These are phyloP conservation scores for Rhododendron simsii DNA, from an alignment of 148 eudicot species.

Conservation along the genomic window DNA sequence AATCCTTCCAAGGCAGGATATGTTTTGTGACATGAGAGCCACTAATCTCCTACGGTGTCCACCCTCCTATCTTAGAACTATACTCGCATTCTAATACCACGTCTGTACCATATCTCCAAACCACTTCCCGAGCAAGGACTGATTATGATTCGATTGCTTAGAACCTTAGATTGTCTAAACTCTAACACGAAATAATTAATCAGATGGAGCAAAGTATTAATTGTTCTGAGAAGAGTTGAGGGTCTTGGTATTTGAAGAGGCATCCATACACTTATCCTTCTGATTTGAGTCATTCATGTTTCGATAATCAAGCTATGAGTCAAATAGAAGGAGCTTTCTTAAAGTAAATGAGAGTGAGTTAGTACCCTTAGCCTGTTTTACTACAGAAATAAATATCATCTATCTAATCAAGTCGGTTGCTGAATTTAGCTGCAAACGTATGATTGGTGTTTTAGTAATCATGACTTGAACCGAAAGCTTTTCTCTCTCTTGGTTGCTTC, in stretches of 20 bases:
- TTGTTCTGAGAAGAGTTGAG: background rate
- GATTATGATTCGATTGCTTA: background rate
- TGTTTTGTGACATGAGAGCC: background rate
- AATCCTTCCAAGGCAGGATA: background rate
- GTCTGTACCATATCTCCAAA: background rate
- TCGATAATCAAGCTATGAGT: background rate
- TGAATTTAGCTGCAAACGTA: background rate
- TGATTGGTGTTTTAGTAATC: background rate
- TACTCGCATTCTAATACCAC: background rate
- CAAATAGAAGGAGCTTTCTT: background rate
- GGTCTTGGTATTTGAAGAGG: background rate
- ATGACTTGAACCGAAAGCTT: background rate
- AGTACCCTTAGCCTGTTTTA: background rate
- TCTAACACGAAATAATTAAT: background rate
- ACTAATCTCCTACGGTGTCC: background rate
- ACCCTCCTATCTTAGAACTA: background rate
- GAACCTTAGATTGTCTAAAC: background rate
- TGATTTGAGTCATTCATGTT: background rate
- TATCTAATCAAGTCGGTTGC: background rate
- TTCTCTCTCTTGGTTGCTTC: background rate
- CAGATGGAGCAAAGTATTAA: background rate
- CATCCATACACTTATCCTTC: background rate
- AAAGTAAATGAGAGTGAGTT: background rate
- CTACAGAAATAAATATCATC: background rate
- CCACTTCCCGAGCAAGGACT: background rate